A percentile compares a stretch with the other conserved stretches of the same genome.
Evolutionary conservation across 148 eudicot species (phyloP).

Genomic region (Rheum nobile): DNA sequence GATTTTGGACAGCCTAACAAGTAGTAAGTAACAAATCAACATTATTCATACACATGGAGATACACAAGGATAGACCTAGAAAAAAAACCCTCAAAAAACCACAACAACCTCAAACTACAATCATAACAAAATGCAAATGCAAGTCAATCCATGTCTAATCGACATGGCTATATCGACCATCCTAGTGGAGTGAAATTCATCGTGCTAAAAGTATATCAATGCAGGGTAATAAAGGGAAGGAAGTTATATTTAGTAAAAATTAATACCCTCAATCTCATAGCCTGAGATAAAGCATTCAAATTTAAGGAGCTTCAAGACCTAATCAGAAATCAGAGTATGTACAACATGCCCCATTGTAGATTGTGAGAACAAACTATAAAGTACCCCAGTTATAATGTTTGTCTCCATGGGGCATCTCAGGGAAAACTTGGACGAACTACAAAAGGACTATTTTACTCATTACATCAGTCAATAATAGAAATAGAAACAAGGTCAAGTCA

Average conservation of each 20-base stretch:
- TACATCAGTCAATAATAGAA: neutral
- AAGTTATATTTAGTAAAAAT: neutral
- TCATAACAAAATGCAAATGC: neutral
- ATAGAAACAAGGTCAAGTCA: neutral
- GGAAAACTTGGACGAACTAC: neutral
- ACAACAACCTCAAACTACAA: neutral
- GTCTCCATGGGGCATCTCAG: neutral
- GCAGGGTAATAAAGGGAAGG: neutral
- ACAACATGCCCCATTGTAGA: neutral
- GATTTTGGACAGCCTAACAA: neutral
- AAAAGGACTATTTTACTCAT: neutral
- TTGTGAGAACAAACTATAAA: neutral
- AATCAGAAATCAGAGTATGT: neutral
- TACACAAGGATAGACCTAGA: neutral
- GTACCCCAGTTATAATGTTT: neutral
- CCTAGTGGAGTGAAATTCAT: neutral
- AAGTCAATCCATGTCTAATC: neutral
- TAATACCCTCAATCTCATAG: neutral
- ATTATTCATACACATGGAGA: neutral
- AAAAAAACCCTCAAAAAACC: neutral
- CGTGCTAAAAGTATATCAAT: neutral
- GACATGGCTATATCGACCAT: neutral
- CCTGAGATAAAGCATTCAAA: neutral
- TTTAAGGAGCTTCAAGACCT: neutral
- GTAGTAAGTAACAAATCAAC: neutral